Conservation (phyloP, 441 rosid genomes). For the Pelargonium myrrhifolium region DNA sequence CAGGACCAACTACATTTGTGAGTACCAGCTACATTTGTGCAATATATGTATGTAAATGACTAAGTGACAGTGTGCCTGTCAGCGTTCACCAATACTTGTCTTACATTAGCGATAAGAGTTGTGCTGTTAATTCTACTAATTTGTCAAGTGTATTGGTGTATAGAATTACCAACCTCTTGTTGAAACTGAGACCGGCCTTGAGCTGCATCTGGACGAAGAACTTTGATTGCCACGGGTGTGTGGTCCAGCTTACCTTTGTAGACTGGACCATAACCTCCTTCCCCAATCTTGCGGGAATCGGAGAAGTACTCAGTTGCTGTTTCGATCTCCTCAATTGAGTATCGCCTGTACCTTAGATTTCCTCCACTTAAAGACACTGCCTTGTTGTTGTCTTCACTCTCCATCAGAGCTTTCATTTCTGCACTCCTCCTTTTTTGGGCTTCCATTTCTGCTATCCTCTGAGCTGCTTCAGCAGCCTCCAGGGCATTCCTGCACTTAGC, state of each 20-base stretch:
- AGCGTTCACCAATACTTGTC: background rate
- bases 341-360: constrained; percentile 45
- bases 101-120: background rate
- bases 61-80: background rate
- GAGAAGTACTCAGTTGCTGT: constrained; percentile 51
- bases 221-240: constrained; percentile 75
- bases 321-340: constrained; percentile 70
- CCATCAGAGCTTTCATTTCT: constrained; percentile 48
- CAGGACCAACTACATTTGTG: constrained; percentile 2
- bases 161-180: constrained; percentile 44
- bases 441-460: constrained; percentile 53
- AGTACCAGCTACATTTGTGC: background rate
- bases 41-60: background rate
- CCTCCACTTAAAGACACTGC: background rate
- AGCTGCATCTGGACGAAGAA: constrained; percentile 69
- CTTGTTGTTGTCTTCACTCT: constrained; percentile 32
- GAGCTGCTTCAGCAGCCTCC: constrained; percentile 64
- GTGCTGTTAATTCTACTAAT: too few species aligned
- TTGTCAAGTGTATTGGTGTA: background rate
- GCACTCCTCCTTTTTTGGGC: constrained; percentile 44
- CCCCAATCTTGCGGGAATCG: constrained; percentile 58
- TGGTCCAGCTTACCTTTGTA: constrained; percentile 53
- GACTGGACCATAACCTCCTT: constrained; percentile 94
- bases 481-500: constrained; percentile 51
- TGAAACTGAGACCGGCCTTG: constrained; percentile 80